phyloP scores from a whole-genome alignment of 768 basidiomycete genomes.

The Rubroboletus satanas region DNA sequence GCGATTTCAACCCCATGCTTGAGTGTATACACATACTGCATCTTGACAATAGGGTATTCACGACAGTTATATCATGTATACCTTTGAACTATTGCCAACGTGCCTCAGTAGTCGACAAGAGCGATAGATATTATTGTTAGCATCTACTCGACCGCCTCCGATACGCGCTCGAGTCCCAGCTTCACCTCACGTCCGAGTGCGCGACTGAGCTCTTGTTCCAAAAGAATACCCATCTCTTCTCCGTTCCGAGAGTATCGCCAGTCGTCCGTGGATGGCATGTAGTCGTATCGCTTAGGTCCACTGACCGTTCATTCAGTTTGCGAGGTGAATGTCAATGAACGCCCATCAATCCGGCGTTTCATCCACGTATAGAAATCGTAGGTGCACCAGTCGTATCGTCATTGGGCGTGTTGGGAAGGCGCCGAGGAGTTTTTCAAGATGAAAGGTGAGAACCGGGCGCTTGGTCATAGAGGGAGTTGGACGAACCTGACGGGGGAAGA shows the following conservation, averaged over 20 bases:
- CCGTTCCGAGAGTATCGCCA: constrained; percentile 82
- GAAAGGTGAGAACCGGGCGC: constrained; percentile 1
- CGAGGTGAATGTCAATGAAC: not conserved
- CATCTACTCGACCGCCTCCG: constrained; percentile 18
- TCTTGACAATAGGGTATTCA: constrained; percentile 9
- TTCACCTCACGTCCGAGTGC: constrained; percentile 36
- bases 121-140: not conserved
- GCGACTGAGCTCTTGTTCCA: constrained; percentile 65
- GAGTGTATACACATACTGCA: constrained; percentile 5
- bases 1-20: not conserved
- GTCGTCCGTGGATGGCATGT: constrained; percentile 45
- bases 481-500: constrained; percentile 81
- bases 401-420: not conserved
- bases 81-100: not conserved
- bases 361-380: constrained; percentile 4
- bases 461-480: not conserved
- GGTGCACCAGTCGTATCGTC: not conserved
- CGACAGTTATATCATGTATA: not conserved
- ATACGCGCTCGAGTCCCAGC: constrained; percentile 30
- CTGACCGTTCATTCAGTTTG: constrained; percentile 38
- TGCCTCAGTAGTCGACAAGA: not conserved
- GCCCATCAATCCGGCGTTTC: not conserved
- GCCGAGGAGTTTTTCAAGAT: not conserved
- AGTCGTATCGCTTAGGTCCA: constrained; percentile 92
- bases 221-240: constrained; percentile 51